Conservation (phyloP, 306 rosid genomes). For the Lablab purpureus region DNA sequence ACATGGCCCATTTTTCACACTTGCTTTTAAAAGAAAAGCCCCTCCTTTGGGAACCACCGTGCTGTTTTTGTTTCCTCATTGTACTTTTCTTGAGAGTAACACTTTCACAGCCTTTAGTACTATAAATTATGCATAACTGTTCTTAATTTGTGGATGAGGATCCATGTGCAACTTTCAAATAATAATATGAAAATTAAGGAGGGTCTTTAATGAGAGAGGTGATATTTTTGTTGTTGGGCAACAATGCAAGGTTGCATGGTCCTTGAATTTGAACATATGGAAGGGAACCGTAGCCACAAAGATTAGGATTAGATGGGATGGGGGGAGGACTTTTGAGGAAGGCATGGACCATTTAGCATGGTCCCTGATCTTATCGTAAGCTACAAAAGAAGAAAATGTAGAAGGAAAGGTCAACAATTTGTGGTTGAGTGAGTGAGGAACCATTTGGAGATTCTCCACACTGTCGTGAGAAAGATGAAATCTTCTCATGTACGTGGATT, state of each 20-base stretch:
- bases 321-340: slow-evolving; percentile 44
- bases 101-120: slow-evolving; percentile 13
- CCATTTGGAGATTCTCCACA: slow-evolving; percentile 48
- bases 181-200: not conserved
- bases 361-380: slow-evolving; percentile 49
- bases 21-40: slow-evolving; percentile 43
- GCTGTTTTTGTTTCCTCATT: slow-evolving; percentile 25
- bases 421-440: slow-evolving; percentile 54
- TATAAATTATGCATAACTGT: not conserved
- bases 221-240: slow-evolving; percentile 44
- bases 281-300: slow-evolving; percentile 38
- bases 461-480: slow-evolving; percentile 45
- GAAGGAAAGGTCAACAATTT: slow-evolving; percentile 46
- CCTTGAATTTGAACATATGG: slow-evolving; percentile 35
- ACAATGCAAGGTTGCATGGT: slow-evolving; percentile 39
- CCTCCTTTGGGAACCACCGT: slow-evolving; percentile 14
- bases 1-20: slow-evolving; percentile 52
- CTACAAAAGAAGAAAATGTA: slow-evolving; percentile 53
- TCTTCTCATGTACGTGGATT: slow-evolving; percentile 45
- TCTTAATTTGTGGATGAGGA: slow-evolving; percentile 10
- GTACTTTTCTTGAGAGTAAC: slow-evolving; percentile 29
- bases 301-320: slow-evolving; percentile 41
- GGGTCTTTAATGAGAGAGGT: not conserved
- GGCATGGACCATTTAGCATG: slow-evolving; percentile 56
- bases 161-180: slow-evolving; percentile 25